Evolutionary conservation across 2,329 filamentous ascomycete genomes (phyloP), one percentile per base, ranked within the genome.

Genomic region (Xylariales sp.): DNA sequence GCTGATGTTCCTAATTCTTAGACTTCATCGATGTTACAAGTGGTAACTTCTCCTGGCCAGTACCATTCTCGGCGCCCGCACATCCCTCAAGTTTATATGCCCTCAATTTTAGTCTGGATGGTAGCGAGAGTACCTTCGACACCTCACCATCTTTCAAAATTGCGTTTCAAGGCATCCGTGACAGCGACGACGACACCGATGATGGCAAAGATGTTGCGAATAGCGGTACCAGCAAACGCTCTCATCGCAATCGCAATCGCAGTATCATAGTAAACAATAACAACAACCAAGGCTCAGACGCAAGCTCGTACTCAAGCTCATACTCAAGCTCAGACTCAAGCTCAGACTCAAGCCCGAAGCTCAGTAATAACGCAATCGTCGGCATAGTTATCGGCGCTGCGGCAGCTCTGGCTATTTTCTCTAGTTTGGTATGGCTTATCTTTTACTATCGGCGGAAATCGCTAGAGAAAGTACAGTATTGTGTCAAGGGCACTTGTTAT

Each of bases 111-210:
- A 62, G 41, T 9, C 8, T 41, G 8, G 50, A 62, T 7, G 57
- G 58, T n/a, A 57, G 34, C n/a, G 18, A 52, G 16, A 12, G n/a
- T 2, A 10, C 18, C 3, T 62, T 57, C 30, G n/a, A 0, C 5
- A 32, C 41, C 16, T 66, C 58, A 3, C 14, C 45, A 23, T 34
- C n/a, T 36, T 66, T 66, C n/a, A 28, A 16, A 16, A 62, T 66
- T 10, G 14, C 39, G n/a, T 36, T 36, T 12, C 10, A 41, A 41
- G 12, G 10, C 14, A 4, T 41, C 14, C 39, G 1, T 14, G 39
- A 12, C 14, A 41, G 39, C 9, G 14, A 41, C 10, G 39, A 14
- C 5, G 5, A 10, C 12, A 14, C 2, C 12, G 39, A 41, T 12
- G 39, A 41, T 9, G 14, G 23, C 18, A 32, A 36, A 39, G 3